A percentile compares a stretch with the other conserved stretches of the same genome.
These are phyloP conservation scores for Glaciozyma antarctica DNA, from an alignment of 768 basidiomycete genomes.

Conservation along the genomic window DNA sequence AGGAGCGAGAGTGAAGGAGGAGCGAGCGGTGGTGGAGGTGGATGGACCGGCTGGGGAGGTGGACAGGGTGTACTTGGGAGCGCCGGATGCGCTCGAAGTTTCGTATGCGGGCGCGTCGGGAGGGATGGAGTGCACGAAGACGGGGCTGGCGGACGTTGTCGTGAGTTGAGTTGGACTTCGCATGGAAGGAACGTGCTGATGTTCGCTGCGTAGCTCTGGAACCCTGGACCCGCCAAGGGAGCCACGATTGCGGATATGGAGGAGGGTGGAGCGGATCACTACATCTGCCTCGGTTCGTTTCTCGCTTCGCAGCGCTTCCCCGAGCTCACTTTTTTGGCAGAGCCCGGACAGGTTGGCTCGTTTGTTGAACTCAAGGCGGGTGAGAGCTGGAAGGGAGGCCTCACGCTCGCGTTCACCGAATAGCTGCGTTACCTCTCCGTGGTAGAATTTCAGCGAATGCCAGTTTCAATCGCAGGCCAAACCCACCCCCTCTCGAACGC, in stretches of 20 bases:
- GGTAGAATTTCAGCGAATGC: too few relatives aligned
- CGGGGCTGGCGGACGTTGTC: conserved; percentile 17
- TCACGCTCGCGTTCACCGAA: conserved; percentile 3
- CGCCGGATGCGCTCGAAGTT: conserved; percentile 24
- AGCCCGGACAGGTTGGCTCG: conserved; percentile 11
- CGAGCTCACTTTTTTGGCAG: not conserved
- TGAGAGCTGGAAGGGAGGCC: conserved; percentile 14
- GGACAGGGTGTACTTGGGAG: conserved; percentile 32
- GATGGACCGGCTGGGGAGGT: conserved; percentile 34
- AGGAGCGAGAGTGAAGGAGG: conserved; percentile 47
- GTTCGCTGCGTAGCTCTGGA: conserved; percentile 65
- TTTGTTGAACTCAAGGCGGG: conserved; percentile 18
- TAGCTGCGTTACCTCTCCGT: too few relatives aligned
- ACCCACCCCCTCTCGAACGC: too few relatives aligned
- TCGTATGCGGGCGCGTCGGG: conserved; percentile 6
- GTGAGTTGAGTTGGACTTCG: conserved; percentile 2
- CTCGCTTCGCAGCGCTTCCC: conserved; percentile 50
- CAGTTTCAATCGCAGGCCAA: too few relatives aligned
- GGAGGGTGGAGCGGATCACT: conserved; percentile 71
- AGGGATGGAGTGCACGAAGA: conserved; percentile 26
- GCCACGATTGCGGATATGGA: conserved; percentile 80
- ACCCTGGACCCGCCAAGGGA: conserved; percentile 53
- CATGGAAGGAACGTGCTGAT: conserved; percentile 43
- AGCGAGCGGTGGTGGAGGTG: conserved; percentile 56
- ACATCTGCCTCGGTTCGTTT: conserved; percentile 87